Base-by-base conservation (phyloP, 2,329 filamentous ascomycete genomes). In the Arthrobotrys conoides region DNA sequence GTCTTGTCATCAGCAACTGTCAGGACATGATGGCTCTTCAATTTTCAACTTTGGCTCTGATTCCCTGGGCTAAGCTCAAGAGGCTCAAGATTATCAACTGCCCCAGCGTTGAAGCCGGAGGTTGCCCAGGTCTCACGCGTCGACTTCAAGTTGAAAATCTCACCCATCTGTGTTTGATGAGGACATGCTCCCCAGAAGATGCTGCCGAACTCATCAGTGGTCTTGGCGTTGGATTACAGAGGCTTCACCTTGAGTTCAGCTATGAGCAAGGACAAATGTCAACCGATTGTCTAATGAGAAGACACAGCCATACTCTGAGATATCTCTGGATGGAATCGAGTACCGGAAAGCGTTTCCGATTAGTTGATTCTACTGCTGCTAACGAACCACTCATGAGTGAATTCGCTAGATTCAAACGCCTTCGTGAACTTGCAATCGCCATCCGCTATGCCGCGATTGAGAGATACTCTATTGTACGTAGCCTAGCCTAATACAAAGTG, bases 271-370 rank as follows among this genome's bases (percentile, higher is more conserved):
- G 67, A 3, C 67, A 63, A 3, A 41, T 63, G 9, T 5, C 33
- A 9, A 16, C 36, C 12, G 12, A 51, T 5, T 24, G 38, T 9
- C 59, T 71, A 41, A 8, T 48, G 16, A 10, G 16, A 41, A 18
- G 3, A 14, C 67, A 71, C 27, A 30, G 22, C 14, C 16, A 63
- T 5, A 63, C 67, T 5, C 20, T 71, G 12, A 10, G 27, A 12
- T 71, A 55, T 16, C 16, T 71, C n/a, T 71, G 67, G 67, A 14
- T 71, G n/a, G 67, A 71, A 30, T 16, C 55, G 9, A 71, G 67
- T 44, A 71, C 67, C 9, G 67, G 53, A 4, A 61, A 38, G 12
- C 22, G 30, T 3, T 71, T 71, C 18, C 41, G 44, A 5, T 12
- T 36, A 6, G 44, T 71, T 12, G 67, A 71, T 8, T 46, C 38